Base-by-base conservation (phyloP, 306 rosid genomes). In the Prunus mongolica region DNA sequence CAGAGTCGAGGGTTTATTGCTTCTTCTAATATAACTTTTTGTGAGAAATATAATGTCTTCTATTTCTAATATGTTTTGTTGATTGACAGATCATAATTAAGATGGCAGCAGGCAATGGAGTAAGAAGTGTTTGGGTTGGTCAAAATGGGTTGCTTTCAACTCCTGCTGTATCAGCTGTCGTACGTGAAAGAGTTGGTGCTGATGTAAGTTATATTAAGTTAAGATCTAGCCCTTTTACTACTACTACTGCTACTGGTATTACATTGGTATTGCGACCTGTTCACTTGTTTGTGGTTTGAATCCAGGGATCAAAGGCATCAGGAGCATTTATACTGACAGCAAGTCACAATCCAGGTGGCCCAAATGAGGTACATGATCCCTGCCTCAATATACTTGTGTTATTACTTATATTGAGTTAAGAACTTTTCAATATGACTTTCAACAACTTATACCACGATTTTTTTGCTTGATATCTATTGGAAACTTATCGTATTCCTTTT, bases 261-360 rank as follows among this genome's bases (percentile, higher is more conserved):
- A 5, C 44, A 38, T 60, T 24, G 65, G 65, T 13, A 47, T 60
- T 63, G 45, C 7, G 46, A 64, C 72, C 70, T 77, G 79, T 52
- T 72, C 41, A 24, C 47, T 16, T 68, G 38, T 49, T 27, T 63
- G 47, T 70, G n/a, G 34, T 60, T 81, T 41, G 75, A 13, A 82
- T 74, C 7, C 88, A 96, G 99, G 99, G 98, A 75, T 83, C 98
- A 68, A 89, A 57, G 88, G 93, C 99, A 54, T 88, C 93, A 24
- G 99, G 99, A 74, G 97, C 93, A 69, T 96, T 96, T 84, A 92
- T 96, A 80, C 86, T 96, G 93, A 92, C 99, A 10, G 99, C 99
- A 45, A 96, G 99, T 86, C 99, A 96, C 90, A 96, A 96, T 83
- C 99, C 99, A 22, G 99, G 99, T 15, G 99, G 99, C 67, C 99